Evolutionary conservation across 306 rosid species (phyloP), one percentile per base, ranked within the genome.

Genomic region (Bauhinia variegata): DNA sequence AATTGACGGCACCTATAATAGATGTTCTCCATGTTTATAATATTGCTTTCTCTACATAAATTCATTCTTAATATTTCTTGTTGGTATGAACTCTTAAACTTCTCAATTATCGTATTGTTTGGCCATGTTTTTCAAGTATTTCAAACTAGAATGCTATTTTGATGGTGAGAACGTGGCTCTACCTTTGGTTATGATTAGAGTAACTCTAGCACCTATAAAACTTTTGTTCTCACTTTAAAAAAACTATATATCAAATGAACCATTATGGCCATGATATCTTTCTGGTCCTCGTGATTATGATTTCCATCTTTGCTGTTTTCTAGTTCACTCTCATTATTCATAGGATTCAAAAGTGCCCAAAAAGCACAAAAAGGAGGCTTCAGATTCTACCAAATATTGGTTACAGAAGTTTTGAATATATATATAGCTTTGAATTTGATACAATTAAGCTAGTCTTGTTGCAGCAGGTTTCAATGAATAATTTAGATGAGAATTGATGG

Each of bases 1-100:
- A 7, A 6, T 14, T 16, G 23, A 15, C 63, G 48, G 18, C 44
- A 53, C 13, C 38, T 50, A 31, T 16, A n/a, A n/a, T n/a, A 36
- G 19, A 42, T 32, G 28, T 7, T 61, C 46, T 57, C n/a, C 33
- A 44, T 44, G 13, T 56, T 63, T 43, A 37, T 71, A 39, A 59
- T 50, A 15, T 43, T 46, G 52, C 10, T 72, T 67, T 23, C 28
- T 78, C 28, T 54, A 3, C 31, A 46, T 47, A 9, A n/a, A 47
- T 31, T 1, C 44, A 33, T 4, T 44, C 41, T 51, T 16, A 7
- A 41, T 6, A 46, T 34, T 18, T 11, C 47, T 41, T 36, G 41
- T 41, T 41, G 12, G 11, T 11, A 41, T 3, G 23, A 60, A 23
- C 2, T 52, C 17, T 8, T 31, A 28, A 3, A 30, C 23, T 30